Evolutionary conservation across 1,139 yeast genomes (phyloP), one percentile per base, ranked within the genome.

Genomic region (Lodderomyces theae): DNA sequence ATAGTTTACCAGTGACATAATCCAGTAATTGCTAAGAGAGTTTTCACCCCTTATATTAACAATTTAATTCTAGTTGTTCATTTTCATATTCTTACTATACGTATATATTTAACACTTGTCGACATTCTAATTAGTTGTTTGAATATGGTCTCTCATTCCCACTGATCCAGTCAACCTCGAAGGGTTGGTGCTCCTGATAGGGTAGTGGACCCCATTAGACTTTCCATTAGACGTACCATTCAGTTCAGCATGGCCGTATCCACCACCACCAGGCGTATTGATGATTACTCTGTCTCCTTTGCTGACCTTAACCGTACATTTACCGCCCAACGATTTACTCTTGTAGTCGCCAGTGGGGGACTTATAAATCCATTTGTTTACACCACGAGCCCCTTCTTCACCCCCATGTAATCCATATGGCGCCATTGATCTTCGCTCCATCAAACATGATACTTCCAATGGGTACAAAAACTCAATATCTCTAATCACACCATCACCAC

Each of bases 201-300:
- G 58, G 44, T 62, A 67, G 30, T 57, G 48, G 3, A 54, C 42
- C 1, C 47, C 45, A 15, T 39, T 42, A 2, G 12, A 26, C 26
- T 21, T 32, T 5, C 18, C 35, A 10, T 13, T 21, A 4, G 35
- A 16, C 9, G 17, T 34, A 15, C 6, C 11, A 25, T 25, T 11
- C 18, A 18, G 12, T n/a, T 15, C 31, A 6, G 18, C 31, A 28
- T 15, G 11, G 1, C 77, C 77, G 54, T 55, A 72, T 2, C 77
- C 77, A n/a, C 77, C 77, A 12, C 77, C 77, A 17, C 77, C 77
- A 1, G 77, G 77, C 0, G 77, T 69, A 56, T 54, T 51, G 26
- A 72, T 70, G 2, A 68, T 53, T 4, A 72, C 60, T 42, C 75
- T 56, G 44, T 72, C 77, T 6, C 77, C 77, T 39, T 61, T 63